Evolutionary conservation across 2,329 filamentous ascomycete species (phyloP).

Genomic region (Shiraia sp.): DNA sequence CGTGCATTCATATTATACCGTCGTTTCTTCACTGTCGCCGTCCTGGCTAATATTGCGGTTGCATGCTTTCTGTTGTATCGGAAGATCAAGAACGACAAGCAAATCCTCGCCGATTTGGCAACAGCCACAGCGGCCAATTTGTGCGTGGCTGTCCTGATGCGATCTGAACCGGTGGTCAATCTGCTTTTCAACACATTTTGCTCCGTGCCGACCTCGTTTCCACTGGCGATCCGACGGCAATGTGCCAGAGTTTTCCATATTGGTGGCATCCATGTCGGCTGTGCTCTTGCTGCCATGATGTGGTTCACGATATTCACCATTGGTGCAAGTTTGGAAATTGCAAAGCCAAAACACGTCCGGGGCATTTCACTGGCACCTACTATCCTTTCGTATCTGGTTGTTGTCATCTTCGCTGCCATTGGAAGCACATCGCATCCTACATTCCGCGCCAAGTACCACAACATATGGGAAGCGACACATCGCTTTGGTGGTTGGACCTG

Average conservation of each 20-base stretch:
- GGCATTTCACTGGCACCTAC: conserved; percentile 24
- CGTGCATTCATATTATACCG: conserved; percentile 38
- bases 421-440: conserved; percentile 34
- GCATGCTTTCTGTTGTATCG: conserved; percentile 33
- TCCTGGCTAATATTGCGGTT: conserved; percentile 31
- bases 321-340: conserved; percentile 40
- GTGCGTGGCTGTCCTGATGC: conserved; percentile 36
- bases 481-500: conserved; percentile 45
- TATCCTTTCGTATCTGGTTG: conserved; percentile 36
- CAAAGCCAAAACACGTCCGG: conserved; percentile 20
- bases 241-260: conserved; percentile 43
- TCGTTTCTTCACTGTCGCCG: conserved; percentile 33
- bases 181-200: conserved; percentile 41
- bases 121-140: conserved; percentile 46
- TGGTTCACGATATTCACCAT: conserved; percentile 53
- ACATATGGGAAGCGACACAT: conserved; percentile 42
- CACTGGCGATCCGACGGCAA: conserved; percentile 37
- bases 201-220: conserved; percentile 35
- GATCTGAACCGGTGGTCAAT: conserved; percentile 44
- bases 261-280: conserved; percentile 44
- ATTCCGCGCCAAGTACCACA: conserved; percentile 37
- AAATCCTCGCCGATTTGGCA: conserved; percentile 34
- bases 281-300: conserved; percentile 36
- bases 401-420: conserved; percentile 36
- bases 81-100: conserved; percentile 20